A percentile compares a stretch with the other conserved stretches of the same genome.
Evolutionary conservation across 441 rosid species (phyloP).

Genomic region (Kokia cookei): DNA sequence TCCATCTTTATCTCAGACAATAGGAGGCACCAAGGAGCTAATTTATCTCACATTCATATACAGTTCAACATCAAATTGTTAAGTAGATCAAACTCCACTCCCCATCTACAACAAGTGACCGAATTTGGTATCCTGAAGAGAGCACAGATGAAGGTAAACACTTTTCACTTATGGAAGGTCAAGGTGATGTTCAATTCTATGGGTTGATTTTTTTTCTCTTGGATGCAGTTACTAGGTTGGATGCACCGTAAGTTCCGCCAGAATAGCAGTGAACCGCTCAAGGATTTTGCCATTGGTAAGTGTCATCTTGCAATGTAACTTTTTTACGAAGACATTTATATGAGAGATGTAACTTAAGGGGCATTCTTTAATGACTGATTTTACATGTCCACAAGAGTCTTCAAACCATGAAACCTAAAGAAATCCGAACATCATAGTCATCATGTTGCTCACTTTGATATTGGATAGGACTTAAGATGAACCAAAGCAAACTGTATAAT

Average conservation of each 20-base stretch:
- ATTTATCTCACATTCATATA: constrained; percentile 19
- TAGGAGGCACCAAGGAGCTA: constrained; percentile 10
- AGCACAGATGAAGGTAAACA: constrained; percentile 49
- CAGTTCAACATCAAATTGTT: constrained; percentile 11
- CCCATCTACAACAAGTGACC: constrained; percentile 11
- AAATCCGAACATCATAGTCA: neutral
- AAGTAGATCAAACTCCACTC: constrained; percentile 13
- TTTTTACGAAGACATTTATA: neutral
- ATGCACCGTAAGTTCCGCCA: constrained; percentile 83
- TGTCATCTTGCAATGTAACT: neutral
- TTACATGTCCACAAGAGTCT: neutral
- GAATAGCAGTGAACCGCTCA: constrained; percentile 46
- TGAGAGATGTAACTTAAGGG: neutral
- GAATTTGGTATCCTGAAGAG: constrained; percentile 12
- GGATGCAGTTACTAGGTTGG: constrained; percentile 76
- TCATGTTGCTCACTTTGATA: neutral
- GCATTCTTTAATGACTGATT: neutral
- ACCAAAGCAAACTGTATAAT: neutral
- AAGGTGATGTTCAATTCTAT: neutral
- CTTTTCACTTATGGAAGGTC: neutral
- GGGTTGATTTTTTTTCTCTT: constrained; percentile 3
- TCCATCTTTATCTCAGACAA: constrained; percentile 28
- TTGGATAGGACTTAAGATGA: neutral
- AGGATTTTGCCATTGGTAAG: constrained; percentile 63
- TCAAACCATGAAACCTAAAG: neutral